Conservation (phyloP, 2,329 filamentous ascomycete genomes). For the Alternaria alternata region DNA sequence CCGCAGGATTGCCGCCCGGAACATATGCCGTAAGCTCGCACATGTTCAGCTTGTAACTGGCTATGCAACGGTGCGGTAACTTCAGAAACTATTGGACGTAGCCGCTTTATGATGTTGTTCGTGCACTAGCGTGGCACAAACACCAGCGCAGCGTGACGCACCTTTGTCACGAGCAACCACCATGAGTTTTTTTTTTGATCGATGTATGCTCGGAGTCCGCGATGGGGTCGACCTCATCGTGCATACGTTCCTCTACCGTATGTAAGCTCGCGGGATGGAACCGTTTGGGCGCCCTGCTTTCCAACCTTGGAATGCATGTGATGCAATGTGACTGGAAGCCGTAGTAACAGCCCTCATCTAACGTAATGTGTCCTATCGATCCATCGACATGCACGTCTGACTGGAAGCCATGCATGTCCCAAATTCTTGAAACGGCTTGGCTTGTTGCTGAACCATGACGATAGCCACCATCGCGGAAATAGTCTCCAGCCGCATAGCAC, state of each 20-base stretch:
- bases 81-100: slow-evolving; percentile 11
- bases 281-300: slow-evolving; percentile 25
- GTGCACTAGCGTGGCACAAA: slow-evolving; percentile 21
- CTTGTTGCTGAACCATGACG: slow-evolving; percentile 2
- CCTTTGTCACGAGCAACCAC: slow-evolving; percentile 5
- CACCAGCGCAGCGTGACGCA: slow-evolving; percentile 8
- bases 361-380: slow-evolving; percentile 17
- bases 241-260: slow-evolving; percentile 6
- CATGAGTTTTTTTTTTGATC: slow-evolving; percentile 2
- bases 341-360: slow-evolving; percentile 18
- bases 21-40: slow-evolving; percentile 30
- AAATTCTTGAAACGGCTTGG: slow-evolving; percentile 17
- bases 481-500: slow-evolving; percentile 12
- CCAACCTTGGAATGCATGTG: slow-evolving; percentile 4
- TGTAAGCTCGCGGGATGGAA: slow-evolving; percentile 30
- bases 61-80: slow-evolving; percentile 13
- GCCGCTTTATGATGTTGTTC: slow-evolving; percentile 22
- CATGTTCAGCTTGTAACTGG: slow-evolving; percentile 9
- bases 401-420: slow-evolving; percentile 15
- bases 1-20: slow-evolving; percentile 30
- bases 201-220: slow-evolving; percentile 12
- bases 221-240: slow-evolving; percentile 10
- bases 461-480: slow-evolving; percentile 6
- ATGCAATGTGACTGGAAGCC: slow-evolving; percentile 8
- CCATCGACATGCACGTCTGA: slow-evolving; percentile 17